Base-by-base conservation (phyloP, 441 rosid species). In the Gossypium aridum region DNA sequence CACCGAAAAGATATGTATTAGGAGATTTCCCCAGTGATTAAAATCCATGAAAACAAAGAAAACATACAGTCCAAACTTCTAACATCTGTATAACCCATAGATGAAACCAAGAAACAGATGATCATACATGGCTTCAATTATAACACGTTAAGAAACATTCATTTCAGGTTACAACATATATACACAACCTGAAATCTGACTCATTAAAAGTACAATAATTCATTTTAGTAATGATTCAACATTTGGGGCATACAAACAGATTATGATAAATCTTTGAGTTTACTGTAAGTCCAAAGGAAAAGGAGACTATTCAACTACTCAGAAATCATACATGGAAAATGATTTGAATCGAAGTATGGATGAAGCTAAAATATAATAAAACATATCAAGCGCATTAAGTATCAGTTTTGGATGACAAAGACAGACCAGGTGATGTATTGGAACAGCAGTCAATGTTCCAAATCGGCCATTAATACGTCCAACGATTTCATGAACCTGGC, bases 401-500 rank as follows among this genome's bases (percentile, higher is more conserved):
- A 28, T 73, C 31, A 8, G 61, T 34, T 56, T 70, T 12, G 56
- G 43, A 77, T 70, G 71, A 23, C 56, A 77, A 73, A 73, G 71
- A 82, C 87, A 79, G 31, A 93, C 99, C 98, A 96, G 90, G 76
- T 96, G 99, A 83, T 94, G 99, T 80, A 96, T 96, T 53, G 99
- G 99, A 75, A 92, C 97, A 67, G 94, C 82, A 72, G 96, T 94
- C 80, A 94, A 82, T 57, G 99, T 86, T 80, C 99, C 99, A 87
- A 96, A 96, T 79, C 99, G 90, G 66, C 99, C 99, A 86, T 96
- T 96, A 68, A 96, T 96, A 77, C 99, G 93, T 54, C 99, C 99
- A 74, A 96, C 99, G 77, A 96, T 96, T 84, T 96, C 99, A 83
- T 96, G 99, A 84, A 96, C 99, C 83, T 96, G 99, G 84, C 99